A percentile compares a stretch with the other conserved stretches of the same genome.
Evolutionary conservation across 78 protist species (phyloP).

Genomic region (Isochrysis galbana): DNA sequence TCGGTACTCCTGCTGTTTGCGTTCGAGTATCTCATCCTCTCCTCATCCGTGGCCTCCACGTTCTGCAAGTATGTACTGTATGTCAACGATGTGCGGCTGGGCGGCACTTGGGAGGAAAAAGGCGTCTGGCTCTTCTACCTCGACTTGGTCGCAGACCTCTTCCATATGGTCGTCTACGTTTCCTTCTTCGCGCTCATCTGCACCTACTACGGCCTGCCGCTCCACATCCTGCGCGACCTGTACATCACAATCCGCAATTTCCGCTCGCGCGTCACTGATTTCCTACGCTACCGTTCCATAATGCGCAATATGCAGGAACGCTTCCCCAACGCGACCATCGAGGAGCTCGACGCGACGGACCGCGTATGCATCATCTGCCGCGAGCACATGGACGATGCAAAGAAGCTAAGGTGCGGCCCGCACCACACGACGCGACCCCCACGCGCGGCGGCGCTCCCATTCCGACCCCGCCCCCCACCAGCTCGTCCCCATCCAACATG

Average conservation of each 20-base stretch:
- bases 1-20: conserved; percentile 75
- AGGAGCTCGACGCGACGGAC: conserved; percentile 69
- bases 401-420: conserved; percentile 71
- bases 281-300: conserved; percentile 53
- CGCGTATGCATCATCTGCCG: conserved; percentile 80
- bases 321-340: conserved; percentile 79
- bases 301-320: conserved; percentile 45
- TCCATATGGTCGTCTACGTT: conserved; percentile 45
- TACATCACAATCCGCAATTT: conserved; percentile 61
- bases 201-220: conserved; percentile 73
- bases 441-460: too few relatives aligned
- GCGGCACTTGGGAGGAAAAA: conserved; percentile 80
- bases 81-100: conserved; percentile 56
- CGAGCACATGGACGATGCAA: conserved; percentile 11
- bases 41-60: not conserved
- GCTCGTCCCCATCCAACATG: too few relatives aligned
- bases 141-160: conserved; percentile 59
- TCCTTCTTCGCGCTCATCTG: conserved; percentile 63
- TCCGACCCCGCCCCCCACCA: too few relatives aligned
- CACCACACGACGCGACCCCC: too few relatives aligned
- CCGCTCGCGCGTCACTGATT: conserved; percentile 30
- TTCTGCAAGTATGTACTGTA: conserved; percentile 34
- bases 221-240: conserved; percentile 85
- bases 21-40: conserved; percentile 67
- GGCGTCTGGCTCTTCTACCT: conserved; percentile 70